These are phyloP conservation scores for Cryptococcus floricola DNA, from an alignment of 1,284 basidiomycete species.

Conservation along the genomic window DNA sequence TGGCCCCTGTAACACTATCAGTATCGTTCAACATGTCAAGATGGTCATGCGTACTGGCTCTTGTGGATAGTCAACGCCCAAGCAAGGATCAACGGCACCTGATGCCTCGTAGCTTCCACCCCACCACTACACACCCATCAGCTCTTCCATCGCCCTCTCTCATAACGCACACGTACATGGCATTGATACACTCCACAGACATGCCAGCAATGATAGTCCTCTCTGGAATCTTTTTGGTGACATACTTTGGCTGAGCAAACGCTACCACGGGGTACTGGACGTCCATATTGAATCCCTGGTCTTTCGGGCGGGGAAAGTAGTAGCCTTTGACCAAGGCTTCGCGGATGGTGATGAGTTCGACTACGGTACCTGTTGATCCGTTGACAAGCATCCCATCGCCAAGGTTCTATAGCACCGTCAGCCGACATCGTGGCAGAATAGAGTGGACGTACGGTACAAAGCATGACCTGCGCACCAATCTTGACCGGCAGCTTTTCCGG, in stretches of 20 bases:
- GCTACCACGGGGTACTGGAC: conserved; percentile 29
- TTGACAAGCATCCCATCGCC: conserved; percentile 20
- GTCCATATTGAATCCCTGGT: not conserved
- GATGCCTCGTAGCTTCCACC: conserved; percentile 26
- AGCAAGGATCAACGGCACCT: conserved; percentile 33
- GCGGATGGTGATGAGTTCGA: conserved; percentile 19
- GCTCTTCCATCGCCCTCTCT: not conserved
- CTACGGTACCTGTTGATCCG: conserved; percentile 23
- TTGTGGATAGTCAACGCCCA: conserved; percentile 44
- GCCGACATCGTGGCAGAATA: not conserved
- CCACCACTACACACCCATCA: conserved; percentile 5
- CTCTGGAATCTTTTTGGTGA: conserved; percentile 2
- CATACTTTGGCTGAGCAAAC: conserved; percentile 24
- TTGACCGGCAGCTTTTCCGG: conserved; percentile 24
- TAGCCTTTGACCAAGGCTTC: conserved; percentile 12
- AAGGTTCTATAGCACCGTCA: conserved; percentile 19
- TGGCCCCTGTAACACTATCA: conserved; percentile 30
- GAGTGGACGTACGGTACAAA: conserved; percentile 26
- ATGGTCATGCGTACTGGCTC: conserved; percentile 13
- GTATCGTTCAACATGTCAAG: not conserved
- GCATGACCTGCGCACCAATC: conserved; percentile 41
- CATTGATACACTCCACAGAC: conserved; percentile 28
- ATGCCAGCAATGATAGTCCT: conserved; percentile 20
- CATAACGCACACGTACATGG: conserved; percentile 8
- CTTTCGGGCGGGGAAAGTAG: conserved; percentile 9